Base-by-base conservation (phyloP, 768 basidiomycete species). In the Scleroderma citrinum region DNA sequence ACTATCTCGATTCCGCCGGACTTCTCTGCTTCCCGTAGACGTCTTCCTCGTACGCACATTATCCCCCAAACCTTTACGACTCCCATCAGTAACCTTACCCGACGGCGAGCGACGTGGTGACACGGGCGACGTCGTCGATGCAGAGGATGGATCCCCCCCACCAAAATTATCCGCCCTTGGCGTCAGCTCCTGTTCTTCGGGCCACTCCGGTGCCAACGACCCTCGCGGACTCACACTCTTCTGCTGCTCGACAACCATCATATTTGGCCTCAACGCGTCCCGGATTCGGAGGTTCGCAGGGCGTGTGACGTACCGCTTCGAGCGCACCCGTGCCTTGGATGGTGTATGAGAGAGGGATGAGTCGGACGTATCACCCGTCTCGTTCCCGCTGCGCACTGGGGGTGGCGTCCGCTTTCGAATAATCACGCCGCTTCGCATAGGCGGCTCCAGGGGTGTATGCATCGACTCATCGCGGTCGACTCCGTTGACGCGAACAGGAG, bases 121-220 rank as follows among this genome's bases (percentile, higher is more conserved):
- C 10, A 51, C 60, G 16, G 58, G 65, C 5, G 62, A 58, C 11
- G 62, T 54, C 6, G 71, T 60, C 13, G 66, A 60, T 11, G 64
- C 49, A 16, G 68, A 59, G 10, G 62, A 58, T 12, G 49, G 42
- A 41, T 59, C 65, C 3, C 61, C 62, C 13, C 62, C 56, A 20
- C 74, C 73, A 57, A 86, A 84, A 13, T 58, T 70, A 19, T 70
- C 58, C 17, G 77, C 77, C 48, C 69, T 79, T 3, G 87, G 87
- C 5, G 87, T 89, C 29, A 56, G 58, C 20, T 83, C 82, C 17
- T 71, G 70, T 14, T 82, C 80, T 30, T 65, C 70, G 4, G 75
- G 72, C 73, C 75, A 80, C 39, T 81, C 78, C 2, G 81, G 79
- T 2, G 64, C 69, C 42, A 82, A 64, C 17, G 43, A 38, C 11